Conservation (phyloP, 2,329 filamentous ascomycete species). For the Fusarium liriodendri region DNA sequence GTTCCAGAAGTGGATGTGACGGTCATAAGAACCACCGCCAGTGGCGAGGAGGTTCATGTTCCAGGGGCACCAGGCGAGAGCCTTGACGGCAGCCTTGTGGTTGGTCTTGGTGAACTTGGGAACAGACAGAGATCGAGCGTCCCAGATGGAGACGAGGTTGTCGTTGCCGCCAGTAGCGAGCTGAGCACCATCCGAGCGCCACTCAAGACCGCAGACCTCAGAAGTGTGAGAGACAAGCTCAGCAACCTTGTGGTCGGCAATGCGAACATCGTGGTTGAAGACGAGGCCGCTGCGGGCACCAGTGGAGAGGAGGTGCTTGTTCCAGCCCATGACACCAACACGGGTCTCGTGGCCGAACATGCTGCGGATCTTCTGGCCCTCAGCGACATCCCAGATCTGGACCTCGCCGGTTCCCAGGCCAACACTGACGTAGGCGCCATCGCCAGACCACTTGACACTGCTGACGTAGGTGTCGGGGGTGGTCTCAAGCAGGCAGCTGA, state of each 20-base stretch:
- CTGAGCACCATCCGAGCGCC: conserved; percentile 95
- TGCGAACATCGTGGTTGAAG: conserved; percentile 98
- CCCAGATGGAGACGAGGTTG: conserved; percentile 99
- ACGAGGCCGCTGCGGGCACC: conserved; percentile 94
- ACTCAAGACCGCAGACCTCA: conserved; percentile 97
- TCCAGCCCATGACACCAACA: conserved; percentile 99
- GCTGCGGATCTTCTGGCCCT: conserved; percentile 94
- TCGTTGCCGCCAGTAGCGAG: conserved; percentile 98
- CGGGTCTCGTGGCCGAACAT: conserved; percentile 98
- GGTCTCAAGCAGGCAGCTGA: conserved; percentile 90
- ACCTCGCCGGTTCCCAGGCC: conserved; percentile 96
- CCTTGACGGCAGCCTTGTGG: conserved; percentile 98
- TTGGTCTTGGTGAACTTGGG: conserved; percentile 99
- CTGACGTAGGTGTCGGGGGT: conserved; percentile 93
- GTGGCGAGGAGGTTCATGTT: conserved; percentile 97
- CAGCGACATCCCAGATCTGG: conserved; percentile 99
- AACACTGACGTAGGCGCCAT: conserved; percentile 95
- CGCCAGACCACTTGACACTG: conserved; percentile 98
- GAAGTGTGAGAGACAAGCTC: conserved; percentile 97
- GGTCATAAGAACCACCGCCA: conserved; percentile 94
- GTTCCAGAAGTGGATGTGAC: conserved; percentile 99
- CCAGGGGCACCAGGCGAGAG: conserved; percentile 98
- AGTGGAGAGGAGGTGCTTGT: conserved; percentile 96
- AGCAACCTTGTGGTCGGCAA: conserved; percentile 97
- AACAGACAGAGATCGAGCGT: conserved; percentile 89